Base-by-base conservation (phyloP, 805 yeast genomes). In the Saccharomycodes ludwigii region DNA sequence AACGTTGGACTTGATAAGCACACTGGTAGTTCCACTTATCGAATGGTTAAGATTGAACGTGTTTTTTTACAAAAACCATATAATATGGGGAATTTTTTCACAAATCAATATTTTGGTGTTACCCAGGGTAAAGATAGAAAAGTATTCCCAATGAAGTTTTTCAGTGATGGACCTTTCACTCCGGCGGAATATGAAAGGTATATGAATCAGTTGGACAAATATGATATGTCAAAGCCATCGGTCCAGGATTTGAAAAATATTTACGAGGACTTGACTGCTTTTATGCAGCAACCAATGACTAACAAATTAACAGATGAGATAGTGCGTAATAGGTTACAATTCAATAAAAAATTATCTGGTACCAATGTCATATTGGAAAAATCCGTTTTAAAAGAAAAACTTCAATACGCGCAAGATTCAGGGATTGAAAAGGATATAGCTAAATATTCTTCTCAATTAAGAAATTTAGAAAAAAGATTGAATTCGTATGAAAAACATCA, bases 81-180 rank as follows among this genome's bases (percentile, higher is more conserved):
- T 47, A 56, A 52, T 21, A 59, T 71, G 52, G 62, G 68, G 33
- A n/a, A 21, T 8, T 59, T 68, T 29, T 61, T 58, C 18, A 73
- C 73, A 2, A 71, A 72, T 41, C 64, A 65, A 44, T 74, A 70
- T 41, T 63, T 88, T 41, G 63, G 72, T 32, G 88, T 83, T 10
- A 68, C 86, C n/a, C 94, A 83, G 50, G 95, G 94, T 31, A 72
- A 76, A 23, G 73, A 68, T 40, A 74, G 75, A 39, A 80, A 78
- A 43, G 70, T 68, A 27, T 75, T 86, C 41, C 88, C 82, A 26
- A 73, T 91, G 67, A 72, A 71, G 26, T 73, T 72, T 31, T 75
- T 91, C 46, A 77, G 93, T 29, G 95, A 91, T 58, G 72, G 77
- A 2, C 69, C 75, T 6, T 67, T 86, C 31, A 65, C 78, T 2